Conservation (phyloP, 176 grass and related monocot genomes). For the Bromus sterilis region DNA sequence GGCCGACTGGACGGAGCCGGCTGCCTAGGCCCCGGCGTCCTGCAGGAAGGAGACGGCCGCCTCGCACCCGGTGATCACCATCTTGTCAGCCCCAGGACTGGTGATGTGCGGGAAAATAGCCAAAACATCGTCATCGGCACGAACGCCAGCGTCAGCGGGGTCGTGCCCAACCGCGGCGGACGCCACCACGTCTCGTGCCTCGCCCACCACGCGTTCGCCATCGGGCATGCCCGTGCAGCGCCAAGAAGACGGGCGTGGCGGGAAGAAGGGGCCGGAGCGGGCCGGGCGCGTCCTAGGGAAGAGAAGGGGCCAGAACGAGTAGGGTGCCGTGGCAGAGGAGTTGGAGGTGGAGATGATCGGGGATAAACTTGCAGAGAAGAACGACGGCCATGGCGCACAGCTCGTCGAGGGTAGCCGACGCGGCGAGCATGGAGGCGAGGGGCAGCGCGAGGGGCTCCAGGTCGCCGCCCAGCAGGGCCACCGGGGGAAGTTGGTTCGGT, state of each 20-base stretch:
- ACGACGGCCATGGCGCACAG: constrained; percentile 64
- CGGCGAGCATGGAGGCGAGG: constrained; percentile 49
- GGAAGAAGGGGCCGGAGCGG: constrained; percentile 55
- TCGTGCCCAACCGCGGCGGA: constrained; percentile 3
- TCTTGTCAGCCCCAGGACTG: constrained; percentile 29
- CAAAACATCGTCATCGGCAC: constrained; percentile 33
- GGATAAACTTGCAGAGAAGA: constrained; percentile 79
- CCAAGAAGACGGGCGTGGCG: constrained; percentile 47
- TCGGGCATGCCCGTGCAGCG: constrained; percentile 47
- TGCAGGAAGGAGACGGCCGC: constrained; percentile 22
- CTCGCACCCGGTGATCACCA: constrained; percentile 36
- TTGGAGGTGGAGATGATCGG: constrained; percentile 32
- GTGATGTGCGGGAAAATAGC: constrained; percentile 62
- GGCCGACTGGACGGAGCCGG: neutral
- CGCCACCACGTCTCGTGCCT: constrained; percentile 21
- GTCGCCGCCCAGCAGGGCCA: constrained; percentile 55
- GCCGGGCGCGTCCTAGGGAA: constrained; percentile 37
- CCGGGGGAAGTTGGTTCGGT: too few relatives aligned
- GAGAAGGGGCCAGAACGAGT: constrained; percentile 60
- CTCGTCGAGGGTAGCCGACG: constrained; percentile 26
- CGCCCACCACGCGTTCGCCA: constrained; percentile 38
- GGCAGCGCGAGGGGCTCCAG: constrained; percentile 54
- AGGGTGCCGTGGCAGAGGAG: neutral
- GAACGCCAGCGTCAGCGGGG: constrained; percentile 36
- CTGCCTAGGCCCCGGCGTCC: neutral